Conservation (phyloP, 1,284 basidiomycete species). For the Volvariella volvacea region DNA sequence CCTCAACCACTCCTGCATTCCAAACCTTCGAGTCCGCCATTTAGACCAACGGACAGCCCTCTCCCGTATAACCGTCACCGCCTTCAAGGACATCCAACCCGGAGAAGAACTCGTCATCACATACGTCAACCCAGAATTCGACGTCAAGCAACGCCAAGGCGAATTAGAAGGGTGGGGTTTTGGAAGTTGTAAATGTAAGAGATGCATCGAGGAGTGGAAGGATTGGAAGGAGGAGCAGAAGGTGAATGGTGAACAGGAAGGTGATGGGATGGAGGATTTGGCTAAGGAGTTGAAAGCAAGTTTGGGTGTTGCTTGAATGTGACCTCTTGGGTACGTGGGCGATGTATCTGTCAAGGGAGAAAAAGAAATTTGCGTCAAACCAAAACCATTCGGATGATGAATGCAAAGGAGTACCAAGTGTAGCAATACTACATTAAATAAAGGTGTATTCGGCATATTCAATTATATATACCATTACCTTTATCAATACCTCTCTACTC, state of each 20-base stretch:
- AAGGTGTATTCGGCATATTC: too few species aligned
- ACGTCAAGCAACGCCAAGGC: conserved; percentile 47
- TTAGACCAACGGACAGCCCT: conserved; percentile 56
- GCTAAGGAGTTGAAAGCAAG: conserved; percentile 25
- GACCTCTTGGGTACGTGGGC: not conserved
- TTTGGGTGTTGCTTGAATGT: conserved; percentile 21
- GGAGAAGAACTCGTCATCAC: conserved; percentile 76
- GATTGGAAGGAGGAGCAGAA: conserved; percentile 19
- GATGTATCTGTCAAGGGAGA: too few species aligned
- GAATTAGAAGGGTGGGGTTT: conserved; percentile 72
- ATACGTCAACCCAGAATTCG: conserved; percentile 67
- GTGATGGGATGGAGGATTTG: conserved; percentile 30
- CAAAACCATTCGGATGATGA: too few species aligned
- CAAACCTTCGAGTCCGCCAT: conserved; percentile 73
- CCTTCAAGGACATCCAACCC: conserved; percentile 52
- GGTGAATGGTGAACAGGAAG: conserved; percentile 14
- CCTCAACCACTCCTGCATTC: conserved; percentile 78
- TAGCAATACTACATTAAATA: too few species aligned
- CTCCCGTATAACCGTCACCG: conserved; percentile 67
- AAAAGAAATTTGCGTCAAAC: too few species aligned
- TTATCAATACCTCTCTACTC: too few species aligned
- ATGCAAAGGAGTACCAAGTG: too few species aligned
- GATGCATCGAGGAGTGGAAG: conserved; percentile 50
- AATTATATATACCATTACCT: too few species aligned
- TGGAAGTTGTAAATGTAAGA: conserved; percentile 59